phyloP scores from a whole-genome alignment of 73 alveolate species.

The Paramecium primaurelia region DNA sequence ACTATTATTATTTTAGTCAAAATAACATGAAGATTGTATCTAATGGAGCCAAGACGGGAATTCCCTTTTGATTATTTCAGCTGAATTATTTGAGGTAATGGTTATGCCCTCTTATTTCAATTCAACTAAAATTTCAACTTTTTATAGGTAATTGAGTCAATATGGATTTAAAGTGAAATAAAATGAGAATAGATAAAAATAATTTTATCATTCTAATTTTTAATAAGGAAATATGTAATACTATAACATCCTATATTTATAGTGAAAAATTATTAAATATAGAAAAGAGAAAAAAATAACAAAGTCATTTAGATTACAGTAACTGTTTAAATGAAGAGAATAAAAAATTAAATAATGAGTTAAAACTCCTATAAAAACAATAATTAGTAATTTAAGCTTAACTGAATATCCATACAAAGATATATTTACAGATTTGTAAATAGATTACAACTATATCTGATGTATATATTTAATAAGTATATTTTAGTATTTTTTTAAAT shows the following conservation, averaged over 20 bases:
- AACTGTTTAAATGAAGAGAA: not conserved
- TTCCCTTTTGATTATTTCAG: not conserved
- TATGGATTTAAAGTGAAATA: not conserved
- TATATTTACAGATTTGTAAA: not conserved
- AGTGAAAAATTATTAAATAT: not conserved
- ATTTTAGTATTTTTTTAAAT: not conserved
- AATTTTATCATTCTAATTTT: not conserved
- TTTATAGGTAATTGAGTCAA: not conserved
- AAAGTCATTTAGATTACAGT: not conserved
- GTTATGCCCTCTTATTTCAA: not conserved
- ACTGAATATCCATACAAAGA: not conserved
- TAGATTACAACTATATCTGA: not conserved
- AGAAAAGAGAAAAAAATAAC: not conserved
- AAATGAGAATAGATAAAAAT: not conserved
- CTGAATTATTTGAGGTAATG: not conserved
- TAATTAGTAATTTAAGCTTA: not conserved
- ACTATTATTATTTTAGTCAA: not conserved
- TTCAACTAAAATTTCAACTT: not conserved
- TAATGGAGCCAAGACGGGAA: not conserved
- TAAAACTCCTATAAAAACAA: not conserved
- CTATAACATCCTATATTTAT: not conserved
- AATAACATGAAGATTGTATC: not conserved
- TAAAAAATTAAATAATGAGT: not conserved
- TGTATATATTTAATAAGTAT: not conserved
- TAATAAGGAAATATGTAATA: not conserved